Conservation (phyloP, 2,329 filamentous ascomycete species). For the Nannizziopsis barbatae region DNA sequence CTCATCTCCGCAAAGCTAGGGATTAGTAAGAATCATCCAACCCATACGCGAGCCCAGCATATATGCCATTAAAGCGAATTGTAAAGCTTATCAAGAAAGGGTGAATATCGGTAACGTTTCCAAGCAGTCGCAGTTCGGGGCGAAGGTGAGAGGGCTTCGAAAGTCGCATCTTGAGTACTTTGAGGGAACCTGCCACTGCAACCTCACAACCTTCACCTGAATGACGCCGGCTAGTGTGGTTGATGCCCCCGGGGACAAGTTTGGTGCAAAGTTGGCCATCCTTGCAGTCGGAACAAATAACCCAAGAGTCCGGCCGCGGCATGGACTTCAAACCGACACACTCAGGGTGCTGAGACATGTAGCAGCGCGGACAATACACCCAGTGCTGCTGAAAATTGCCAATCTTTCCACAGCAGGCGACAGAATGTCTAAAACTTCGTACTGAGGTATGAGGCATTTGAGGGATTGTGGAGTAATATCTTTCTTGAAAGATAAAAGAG, state of each 20-base stretch:
- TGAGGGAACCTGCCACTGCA: conserved; percentile 8
- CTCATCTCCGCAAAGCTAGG: no score
- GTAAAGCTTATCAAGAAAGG: conserved; percentile 16
- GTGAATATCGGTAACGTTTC: conserved; percentile 12
- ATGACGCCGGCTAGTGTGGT: conserved; percentile 13
- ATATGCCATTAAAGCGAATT: conserved; percentile 13
- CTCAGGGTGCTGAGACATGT: background rate
- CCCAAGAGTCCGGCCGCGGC: conserved; percentile 7
- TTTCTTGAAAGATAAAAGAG: conserved; percentile 16
- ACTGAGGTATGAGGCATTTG: conserved; percentile 16
- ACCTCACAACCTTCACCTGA: conserved; percentile 14
- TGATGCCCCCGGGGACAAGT: conserved; percentile 16
- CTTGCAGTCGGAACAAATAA: conserved; percentile 17
- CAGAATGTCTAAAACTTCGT: conserved; percentile 14
- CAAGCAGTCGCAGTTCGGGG: conserved; percentile 16
- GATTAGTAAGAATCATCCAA: no score
- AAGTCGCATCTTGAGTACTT: conserved; percentile 16
- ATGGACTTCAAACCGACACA: conserved; percentile 2
- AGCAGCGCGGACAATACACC: background rate
- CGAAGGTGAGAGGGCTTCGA: conserved; percentile 16
- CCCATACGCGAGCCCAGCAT: conserved; percentile 18
- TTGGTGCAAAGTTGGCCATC: conserved; percentile 13
- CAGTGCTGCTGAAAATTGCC: background rate
- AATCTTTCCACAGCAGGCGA: conserved; percentile 21
- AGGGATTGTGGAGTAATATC: conserved; percentile 20